Percentiles rank a stretch among this genome's conserved stretches.
These are phyloP conservation scores for Funneliformis geosporum DNA, from an alignment of 192 early-diverging fungal genomes.

Conservation along the genomic window DNA sequence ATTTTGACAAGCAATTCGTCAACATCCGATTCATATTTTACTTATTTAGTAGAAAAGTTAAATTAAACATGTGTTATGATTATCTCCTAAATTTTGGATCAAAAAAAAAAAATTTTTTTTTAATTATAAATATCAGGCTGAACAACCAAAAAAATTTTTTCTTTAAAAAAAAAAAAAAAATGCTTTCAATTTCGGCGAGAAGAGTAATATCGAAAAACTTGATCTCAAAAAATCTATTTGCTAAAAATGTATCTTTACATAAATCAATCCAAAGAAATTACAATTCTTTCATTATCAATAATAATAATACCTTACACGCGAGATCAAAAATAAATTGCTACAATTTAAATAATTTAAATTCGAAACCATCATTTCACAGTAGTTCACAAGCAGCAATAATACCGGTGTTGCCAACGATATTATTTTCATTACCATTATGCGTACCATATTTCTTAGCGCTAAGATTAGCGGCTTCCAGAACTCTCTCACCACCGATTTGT, in stretches of 20 bases:
- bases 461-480: not conserved
- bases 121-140: no score
- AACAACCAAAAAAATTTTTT: no score
- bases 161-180: no score
- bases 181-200: not conserved
- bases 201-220: not conserved
- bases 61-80: no score
- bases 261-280: not conserved
- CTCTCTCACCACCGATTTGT: not conserved
- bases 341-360: not conserved
- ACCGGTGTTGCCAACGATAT: slow-evolving; percentile 18
- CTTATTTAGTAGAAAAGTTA: no score
- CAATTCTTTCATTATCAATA: no score
- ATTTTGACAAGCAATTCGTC: no score
- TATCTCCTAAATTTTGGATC: no score
- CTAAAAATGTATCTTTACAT: not conserved
- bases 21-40: no score
- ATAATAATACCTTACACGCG: no score
- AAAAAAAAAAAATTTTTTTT: no score
- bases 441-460: slow-evolving; percentile 17
- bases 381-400: not conserved
- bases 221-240: not conserved
- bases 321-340: no score
- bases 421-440: slow-evolving; percentile 21
- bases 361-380: not conserved